These are phyloP conservation scores for Aspergillus udagawae DNA, from an alignment of 2,329 filamentous ascomycete genomes.

Conservation along the genomic window DNA sequence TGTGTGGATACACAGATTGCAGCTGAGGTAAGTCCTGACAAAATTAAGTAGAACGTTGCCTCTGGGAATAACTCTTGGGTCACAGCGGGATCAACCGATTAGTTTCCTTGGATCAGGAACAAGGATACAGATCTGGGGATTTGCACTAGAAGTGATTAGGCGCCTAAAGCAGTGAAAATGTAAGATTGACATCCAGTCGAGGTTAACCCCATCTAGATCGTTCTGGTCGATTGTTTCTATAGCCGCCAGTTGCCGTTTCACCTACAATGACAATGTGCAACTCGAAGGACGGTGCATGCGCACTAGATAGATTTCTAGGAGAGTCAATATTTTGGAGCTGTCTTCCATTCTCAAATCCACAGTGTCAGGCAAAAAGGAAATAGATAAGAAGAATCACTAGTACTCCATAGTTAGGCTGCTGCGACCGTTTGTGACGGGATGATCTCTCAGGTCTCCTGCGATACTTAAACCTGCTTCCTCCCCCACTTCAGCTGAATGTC, in stretches of 20 bases:
- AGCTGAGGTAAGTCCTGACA: background rate
- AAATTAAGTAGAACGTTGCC: background rate
- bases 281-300: background rate
- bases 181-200: background rate
- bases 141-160: background rate
- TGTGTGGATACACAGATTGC: background rate
- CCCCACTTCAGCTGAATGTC: constrained; percentile 19
- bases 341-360: background rate
- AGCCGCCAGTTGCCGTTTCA: background rate
- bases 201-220: background rate
- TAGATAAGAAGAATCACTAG: background rate
- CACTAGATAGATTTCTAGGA: background rate
- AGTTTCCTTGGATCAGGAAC: constrained; percentile 8
- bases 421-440: background rate
- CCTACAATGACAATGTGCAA: background rate
- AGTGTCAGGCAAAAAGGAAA: background rate
- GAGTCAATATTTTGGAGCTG: background rate
- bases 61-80: constrained; percentile 3
- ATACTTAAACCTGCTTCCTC: background rate
- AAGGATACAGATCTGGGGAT: background rate
- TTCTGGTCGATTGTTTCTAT: background rate
- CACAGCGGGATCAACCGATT: constrained; percentile 12
- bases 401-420: background rate
- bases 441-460: background rate
- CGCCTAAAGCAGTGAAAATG: background rate